A percentile compares a stretch with the other conserved stretches of the same genome.
These are phyloP conservation scores for Thraustochytrium sp. DNA, from an alignment of 352 stramenopile species.

Conservation along the genomic window DNA sequence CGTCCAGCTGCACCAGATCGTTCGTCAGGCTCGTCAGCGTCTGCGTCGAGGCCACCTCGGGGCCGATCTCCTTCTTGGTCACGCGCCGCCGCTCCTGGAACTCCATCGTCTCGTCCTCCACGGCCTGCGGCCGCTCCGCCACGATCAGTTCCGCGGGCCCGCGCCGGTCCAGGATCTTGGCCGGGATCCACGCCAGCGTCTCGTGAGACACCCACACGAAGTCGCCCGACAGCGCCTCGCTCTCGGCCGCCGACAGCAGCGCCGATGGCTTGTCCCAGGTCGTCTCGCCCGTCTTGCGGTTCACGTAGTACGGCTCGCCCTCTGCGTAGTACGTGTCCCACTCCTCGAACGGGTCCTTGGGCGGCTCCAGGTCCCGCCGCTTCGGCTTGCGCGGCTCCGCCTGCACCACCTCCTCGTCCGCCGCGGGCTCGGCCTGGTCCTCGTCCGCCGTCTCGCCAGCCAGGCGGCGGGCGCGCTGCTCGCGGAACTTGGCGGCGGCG, in stretches of 20 bases:
- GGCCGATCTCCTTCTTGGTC: constrained; percentile 18
- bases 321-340: constrained; percentile 39
- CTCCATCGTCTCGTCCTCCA: neutral
- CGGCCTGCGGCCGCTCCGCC: neutral
- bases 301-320: constrained; percentile 36
- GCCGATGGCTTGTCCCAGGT: constrained; percentile 28
- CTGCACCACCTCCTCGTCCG: neutral
- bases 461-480: neutral
- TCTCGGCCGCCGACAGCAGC: neutral
- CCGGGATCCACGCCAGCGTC: constrained; percentile 27
- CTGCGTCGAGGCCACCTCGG: constrained; percentile 12
- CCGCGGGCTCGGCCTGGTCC: neutral
- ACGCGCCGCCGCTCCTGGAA: constrained; percentile 2
- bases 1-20: constrained; percentile 47
- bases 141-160: neutral
- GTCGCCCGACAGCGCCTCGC: constrained; percentile 5
- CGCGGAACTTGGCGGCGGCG: neutral
- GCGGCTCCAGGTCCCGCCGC: neutral
- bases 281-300: constrained; percentile 32
- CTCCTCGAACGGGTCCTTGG: constrained; percentile 26
- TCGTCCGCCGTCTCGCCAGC: neutral
- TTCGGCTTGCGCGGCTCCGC: neutral
- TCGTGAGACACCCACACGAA: constrained; percentile 43
- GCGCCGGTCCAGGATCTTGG: constrained; percentile 30
- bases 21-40: constrained; percentile 41